These are phyloP conservation scores for Geosmithia morbida DNA, from an alignment of 2,329 filamentous ascomycete genomes.

Conservation along the genomic window DNA sequence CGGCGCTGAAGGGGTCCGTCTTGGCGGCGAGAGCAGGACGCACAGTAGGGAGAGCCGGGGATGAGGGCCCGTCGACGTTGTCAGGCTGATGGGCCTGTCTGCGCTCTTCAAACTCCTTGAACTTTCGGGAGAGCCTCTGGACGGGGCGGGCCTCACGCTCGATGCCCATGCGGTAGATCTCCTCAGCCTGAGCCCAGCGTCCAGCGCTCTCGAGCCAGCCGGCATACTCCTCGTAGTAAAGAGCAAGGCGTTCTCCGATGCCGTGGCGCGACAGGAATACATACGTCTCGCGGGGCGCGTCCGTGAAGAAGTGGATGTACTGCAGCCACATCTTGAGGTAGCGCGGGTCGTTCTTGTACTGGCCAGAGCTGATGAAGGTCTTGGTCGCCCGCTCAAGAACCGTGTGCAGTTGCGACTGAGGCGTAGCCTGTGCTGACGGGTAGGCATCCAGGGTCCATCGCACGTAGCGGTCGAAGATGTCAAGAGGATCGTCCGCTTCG, in stretches of 20 bases:
- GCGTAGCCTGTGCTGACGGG: conserved; percentile 81
- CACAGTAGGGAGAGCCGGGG: conserved; percentile 72
- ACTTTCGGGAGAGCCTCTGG: conserved; percentile 74
- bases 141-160: conserved; percentile 75
- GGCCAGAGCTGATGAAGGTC: conserved; percentile 65
- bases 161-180: conserved; percentile 83
- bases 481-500: conserved; percentile 89
- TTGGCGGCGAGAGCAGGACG: conserved; percentile 77
- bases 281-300: conserved; percentile 85
- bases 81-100: conserved; percentile 54
- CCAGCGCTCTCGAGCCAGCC: conserved; percentile 77
- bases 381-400: conserved; percentile 90
- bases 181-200: conserved; percentile 81
- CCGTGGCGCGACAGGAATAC: conserved; percentile 79
- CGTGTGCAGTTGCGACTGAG: conserved; percentile 77
- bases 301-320: conserved; percentile 86
- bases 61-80: conserved; percentile 54
- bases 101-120: conserved; percentile 77
- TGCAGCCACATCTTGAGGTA: conserved; percentile 90
- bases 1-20: conserved; percentile 61
- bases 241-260: conserved; percentile 73
- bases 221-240: conserved; percentile 96
- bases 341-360: conserved; percentile 90
- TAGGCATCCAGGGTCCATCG: conserved; percentile 95
- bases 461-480: conserved; percentile 91